These are phyloP conservation scores for Colletotrichum coccodes DNA, from an alignment of 2,329 filamentous ascomycete species.

Conservation along the genomic window DNA sequence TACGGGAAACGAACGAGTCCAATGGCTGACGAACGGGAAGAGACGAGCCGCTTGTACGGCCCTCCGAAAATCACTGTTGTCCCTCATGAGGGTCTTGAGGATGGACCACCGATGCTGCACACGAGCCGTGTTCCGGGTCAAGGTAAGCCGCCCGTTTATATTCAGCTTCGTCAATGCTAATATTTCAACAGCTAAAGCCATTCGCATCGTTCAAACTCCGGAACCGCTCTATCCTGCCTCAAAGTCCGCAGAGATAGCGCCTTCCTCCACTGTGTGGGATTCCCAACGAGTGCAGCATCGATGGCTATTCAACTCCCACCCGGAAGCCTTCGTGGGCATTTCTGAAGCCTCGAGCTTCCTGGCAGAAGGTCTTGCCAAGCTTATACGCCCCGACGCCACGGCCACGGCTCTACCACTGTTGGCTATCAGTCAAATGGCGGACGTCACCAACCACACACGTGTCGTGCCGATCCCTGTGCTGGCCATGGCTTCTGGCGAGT, in stretches of 20 bases:
- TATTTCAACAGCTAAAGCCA: background rate
- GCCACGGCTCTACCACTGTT: conserved; percentile 51
- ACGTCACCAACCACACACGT: conserved; percentile 45
- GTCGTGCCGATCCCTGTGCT: conserved; percentile 47
- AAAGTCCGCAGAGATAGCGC: conserved; percentile 4
- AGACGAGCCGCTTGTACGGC: conserved; percentile 32
- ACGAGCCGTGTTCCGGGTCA: conserved; percentile 26
- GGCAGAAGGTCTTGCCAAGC: conserved; percentile 47
- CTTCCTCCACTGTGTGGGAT: conserved; percentile 10
- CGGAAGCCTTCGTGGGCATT: conserved; percentile 58
- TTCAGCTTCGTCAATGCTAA: background rate
- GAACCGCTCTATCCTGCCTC: conserved; percentile 21
- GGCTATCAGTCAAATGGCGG: conserved; percentile 64
- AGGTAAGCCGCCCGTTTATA: conserved; percentile 4
- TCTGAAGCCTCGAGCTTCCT: conserved; percentile 44
- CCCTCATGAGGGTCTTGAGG: conserved; percentile 25
- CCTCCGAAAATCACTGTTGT: conserved; percentile 32
- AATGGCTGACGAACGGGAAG: conserved; percentile 33
- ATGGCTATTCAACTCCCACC: conserved; percentile 63
- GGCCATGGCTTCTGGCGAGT: conserved; percentile 64
- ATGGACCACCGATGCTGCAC: conserved; percentile 31
- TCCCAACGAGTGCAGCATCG: conserved; percentile 46
- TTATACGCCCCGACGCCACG: conserved; percentile 40
- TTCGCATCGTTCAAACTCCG: conserved; percentile 20
- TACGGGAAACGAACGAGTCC: conserved; percentile 23